Conservation (phyloP, 2,329 filamentous ascomycete genomes). For the Leptoxyphium fumago region DNA sequence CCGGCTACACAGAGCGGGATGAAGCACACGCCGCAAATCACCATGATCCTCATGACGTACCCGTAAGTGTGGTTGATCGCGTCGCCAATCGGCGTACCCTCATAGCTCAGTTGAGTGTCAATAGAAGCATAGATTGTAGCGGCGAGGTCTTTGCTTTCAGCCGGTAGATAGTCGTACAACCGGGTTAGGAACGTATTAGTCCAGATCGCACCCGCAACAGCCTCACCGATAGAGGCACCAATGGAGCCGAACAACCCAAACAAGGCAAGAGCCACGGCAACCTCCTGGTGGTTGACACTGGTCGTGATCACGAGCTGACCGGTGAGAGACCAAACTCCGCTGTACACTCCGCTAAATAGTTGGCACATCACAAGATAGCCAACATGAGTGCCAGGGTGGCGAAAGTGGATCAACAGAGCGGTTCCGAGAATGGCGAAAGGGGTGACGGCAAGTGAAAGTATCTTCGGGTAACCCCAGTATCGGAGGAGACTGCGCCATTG, state of each 20-base stretch:
- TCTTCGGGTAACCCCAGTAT: not conserved
- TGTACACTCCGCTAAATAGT: slow-evolving; percentile 34
- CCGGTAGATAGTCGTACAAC: slow-evolving; percentile 20
- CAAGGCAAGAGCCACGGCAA: slow-evolving; percentile 2
- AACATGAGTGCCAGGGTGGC: slow-evolving; percentile 11
- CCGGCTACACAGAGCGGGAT: not conserved
- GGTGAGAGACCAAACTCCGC: slow-evolving; percentile 1
- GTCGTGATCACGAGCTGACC: slow-evolving; percentile 2
- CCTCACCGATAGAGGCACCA: slow-evolving; percentile 2
- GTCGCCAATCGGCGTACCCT: not conserved
- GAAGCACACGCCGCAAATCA: not conserved
- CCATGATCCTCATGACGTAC: not conserved
- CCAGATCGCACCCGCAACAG: slow-evolving; percentile 3
- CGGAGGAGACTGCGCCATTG: not conserved
- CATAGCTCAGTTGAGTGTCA: not conserved
- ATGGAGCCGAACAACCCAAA: slow-evolving; percentile 1
- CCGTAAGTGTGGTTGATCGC: not conserved
- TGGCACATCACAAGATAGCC: slow-evolving; percentile 23
- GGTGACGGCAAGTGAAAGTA: not conserved
- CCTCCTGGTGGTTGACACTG: slow-evolving; percentile 3
- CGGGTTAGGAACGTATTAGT: slow-evolving; percentile 4
- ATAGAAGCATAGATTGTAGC: not conserved
- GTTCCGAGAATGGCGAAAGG: slow-evolving; percentile 22
- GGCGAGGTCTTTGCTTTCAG: not conserved
- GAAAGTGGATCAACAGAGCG: slow-evolving; percentile 19